These are phyloP conservation scores for Barnettozyma sp. DNA, from an alignment of 805 yeast species.

Conservation along the genomic window DNA sequence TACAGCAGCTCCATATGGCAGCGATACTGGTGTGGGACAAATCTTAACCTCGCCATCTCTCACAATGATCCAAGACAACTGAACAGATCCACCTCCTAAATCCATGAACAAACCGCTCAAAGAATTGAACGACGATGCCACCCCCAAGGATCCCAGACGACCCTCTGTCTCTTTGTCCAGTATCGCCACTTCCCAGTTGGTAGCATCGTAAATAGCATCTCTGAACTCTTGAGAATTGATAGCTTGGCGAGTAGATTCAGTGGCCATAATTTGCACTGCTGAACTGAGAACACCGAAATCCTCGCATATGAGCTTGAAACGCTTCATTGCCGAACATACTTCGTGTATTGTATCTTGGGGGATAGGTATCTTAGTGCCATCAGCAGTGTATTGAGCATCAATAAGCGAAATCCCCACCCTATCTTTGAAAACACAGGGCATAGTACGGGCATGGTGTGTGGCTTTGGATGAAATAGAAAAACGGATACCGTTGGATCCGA, in stretches of 20 bases:
- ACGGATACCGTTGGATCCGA: constrained; percentile 70
- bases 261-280: constrained; percentile 61
- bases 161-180: constrained; percentile 62
- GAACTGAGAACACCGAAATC: constrained; percentile 64
- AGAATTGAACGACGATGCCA: constrained; percentile 63
- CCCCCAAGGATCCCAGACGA: constrained; percentile 62
- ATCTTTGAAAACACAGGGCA: constrained; percentile 76
- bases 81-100: constrained; percentile 66
- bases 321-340: constrained; percentile 53
- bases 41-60: constrained; percentile 47
- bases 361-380: constrained; percentile 41
- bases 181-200: constrained; percentile 60
- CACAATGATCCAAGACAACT: constrained; percentile 61
- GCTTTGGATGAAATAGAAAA: constrained; percentile 67
- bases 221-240: constrained; percentile 55
- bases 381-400: constrained; percentile 46
- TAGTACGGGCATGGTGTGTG: constrained; percentile 61
- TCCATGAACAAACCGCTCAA: constrained; percentile 66
- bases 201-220: constrained; percentile 45
- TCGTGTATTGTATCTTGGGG: constrained; percentile 52
- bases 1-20: constrained; percentile 73
- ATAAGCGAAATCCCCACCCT: constrained; percentile 62
- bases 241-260: constrained; percentile 70
- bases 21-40: constrained; percentile 50
- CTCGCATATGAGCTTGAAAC: constrained; percentile 63